Evolutionary conservation across 2,329 filamentous ascomycete species (phyloP).

Genomic region (Parasarocladium wereldwijsianum): DNA sequence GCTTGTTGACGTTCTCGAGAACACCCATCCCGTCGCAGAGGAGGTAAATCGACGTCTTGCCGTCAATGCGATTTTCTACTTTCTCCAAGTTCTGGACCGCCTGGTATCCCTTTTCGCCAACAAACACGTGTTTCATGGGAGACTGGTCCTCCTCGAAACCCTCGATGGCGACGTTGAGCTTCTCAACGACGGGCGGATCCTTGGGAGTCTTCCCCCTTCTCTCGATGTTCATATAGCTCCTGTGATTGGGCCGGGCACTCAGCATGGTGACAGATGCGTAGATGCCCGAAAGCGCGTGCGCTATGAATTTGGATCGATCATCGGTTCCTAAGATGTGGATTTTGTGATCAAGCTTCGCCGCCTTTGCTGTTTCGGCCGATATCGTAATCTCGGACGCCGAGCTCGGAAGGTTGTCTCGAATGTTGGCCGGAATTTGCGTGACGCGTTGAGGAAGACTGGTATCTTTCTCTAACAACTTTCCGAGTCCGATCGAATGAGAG

Average conservation of each 20-base stretch:
- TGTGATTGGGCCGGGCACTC: conserved; percentile 11
- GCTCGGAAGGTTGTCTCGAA: too few species aligned
- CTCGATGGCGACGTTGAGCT: conserved; percentile 11
- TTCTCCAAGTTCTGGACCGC: conserved; percentile 37
- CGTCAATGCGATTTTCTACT: conserved; percentile 51
- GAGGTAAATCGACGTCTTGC: conserved; percentile 58
- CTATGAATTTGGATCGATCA: conserved; percentile 23
- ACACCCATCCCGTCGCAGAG: conserved; percentile 73
- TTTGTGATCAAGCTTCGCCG: conserved; percentile 19
- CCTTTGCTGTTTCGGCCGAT: conserved; percentile 14
- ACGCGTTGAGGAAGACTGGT: too few species aligned
- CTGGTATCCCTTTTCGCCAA: conserved; percentile 45
- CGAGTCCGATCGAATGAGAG: too few species aligned
- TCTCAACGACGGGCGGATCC: conserved; percentile 9
- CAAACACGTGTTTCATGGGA: conserved; percentile 56
- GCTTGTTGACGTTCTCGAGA: conserved; percentile 59
- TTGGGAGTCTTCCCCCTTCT: conserved; percentile 9
- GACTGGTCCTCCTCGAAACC: conserved; percentile 19
- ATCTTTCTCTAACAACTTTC: too few species aligned
- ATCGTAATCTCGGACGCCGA: conserved; percentile 18
- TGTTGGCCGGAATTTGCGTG: too few species aligned
- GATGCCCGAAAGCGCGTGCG: conserved; percentile 23
- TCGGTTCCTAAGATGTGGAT: conserved; percentile 28
- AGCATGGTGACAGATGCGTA: conserved; percentile 25
- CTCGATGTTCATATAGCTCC: conserved; percentile 18